Percentiles rank a stretch among this genome's conserved stretches.
These are phyloP conservation scores for Triticum monococcum DNA, from an alignment of 176 grass and related monocot genomes.

Conservation along the genomic window DNA sequence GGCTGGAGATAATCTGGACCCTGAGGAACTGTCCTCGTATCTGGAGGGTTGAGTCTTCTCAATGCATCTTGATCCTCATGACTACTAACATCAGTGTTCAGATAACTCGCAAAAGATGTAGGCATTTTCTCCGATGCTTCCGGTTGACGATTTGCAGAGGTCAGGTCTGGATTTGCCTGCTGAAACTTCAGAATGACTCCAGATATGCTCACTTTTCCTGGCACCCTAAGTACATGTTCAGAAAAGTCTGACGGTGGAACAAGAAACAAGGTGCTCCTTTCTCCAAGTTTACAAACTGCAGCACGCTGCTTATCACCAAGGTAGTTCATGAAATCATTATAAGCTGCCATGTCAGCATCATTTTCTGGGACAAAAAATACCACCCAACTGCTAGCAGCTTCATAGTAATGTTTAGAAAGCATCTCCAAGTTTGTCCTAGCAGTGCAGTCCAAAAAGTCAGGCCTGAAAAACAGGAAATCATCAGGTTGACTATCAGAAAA, in stretches of 20 bases:
- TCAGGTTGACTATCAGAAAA: conserved; percentile 1
- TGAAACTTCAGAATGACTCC: conserved; percentile 87
- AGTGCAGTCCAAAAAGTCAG: conserved; percentile 75
- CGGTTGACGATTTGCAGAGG: conserved; percentile 35
- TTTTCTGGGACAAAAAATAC: conserved; percentile 97
- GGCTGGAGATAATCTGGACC: conserved; percentile 41
- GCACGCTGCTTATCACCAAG: conserved; percentile 90
- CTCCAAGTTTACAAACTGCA: conserved; percentile 90
- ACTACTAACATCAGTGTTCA: conserved; percentile 16
- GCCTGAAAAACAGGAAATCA: conserved; percentile 62
- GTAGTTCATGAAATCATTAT: conserved; percentile 99
- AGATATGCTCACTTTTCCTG: conserved; percentile 95
- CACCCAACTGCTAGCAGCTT: conserved; percentile 80
- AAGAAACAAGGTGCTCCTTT: conserved; percentile 84
- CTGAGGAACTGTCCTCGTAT: conserved; percentile 47
- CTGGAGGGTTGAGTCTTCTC: conserved; percentile 37
- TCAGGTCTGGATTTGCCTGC: conserved; percentile 48
- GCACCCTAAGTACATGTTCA: conserved; percentile 89
- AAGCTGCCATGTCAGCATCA: conserved; percentile 77
- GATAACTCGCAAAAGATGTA: conserved; percentile 16
- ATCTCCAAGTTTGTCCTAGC: conserved; percentile 93
- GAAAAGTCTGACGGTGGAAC: conserved; percentile 94
- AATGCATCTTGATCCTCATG: conserved; percentile 37
- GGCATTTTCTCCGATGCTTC: conserved; percentile 37
- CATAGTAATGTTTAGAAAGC: conserved; percentile 93